These are phyloP conservation scores for Neocatenulostroma microsporum DNA, from an alignment of 2,329 filamentous ascomycete genomes.

Conservation along the genomic window DNA sequence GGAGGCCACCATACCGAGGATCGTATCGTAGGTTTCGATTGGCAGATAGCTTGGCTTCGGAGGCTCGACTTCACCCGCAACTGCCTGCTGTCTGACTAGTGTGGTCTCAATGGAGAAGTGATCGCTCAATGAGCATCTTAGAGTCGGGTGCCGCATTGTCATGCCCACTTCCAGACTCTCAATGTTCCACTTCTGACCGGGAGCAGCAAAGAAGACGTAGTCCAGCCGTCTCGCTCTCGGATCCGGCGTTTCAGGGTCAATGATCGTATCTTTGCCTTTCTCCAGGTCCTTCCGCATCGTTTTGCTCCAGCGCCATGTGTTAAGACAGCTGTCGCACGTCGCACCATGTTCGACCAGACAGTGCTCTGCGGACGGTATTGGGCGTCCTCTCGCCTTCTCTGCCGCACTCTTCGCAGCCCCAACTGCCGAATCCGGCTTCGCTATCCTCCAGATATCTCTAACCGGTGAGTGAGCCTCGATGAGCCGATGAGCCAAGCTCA, in stretches of 20 bases:
- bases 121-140: conserved; percentile 83
- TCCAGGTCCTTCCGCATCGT: conserved; percentile 59
- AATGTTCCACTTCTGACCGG: conserved; percentile 57
- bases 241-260: conserved; percentile 62
- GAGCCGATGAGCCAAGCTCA: conserved; percentile 74
- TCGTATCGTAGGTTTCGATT: conserved; percentile 53
- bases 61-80: neutral
- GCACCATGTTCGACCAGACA: conserved; percentile 76
- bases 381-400: conserved; percentile 58
- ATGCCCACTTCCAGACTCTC: conserved; percentile 66
- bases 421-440: conserved; percentile 76
- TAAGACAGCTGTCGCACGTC: conserved; percentile 77
- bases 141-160: conserved; percentile 68
- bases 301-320: conserved; percentile 89
- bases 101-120: conserved; percentile 88
- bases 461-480: conserved; percentile 72
- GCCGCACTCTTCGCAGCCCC: conserved; percentile 61
- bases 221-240: conserved; percentile 78
- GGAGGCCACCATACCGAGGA: conserved; percentile 59
- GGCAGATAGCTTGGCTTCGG: conserved; percentile 11
- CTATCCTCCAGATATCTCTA: conserved; percentile 72
- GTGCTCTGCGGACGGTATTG: conserved; percentile 66
- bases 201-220: conserved; percentile 73
- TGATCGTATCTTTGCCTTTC: conserved; percentile 54
- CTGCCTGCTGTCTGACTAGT: conserved; percentile 42